These are phyloP conservation scores for Flaveria ramosissima DNA, from an alignment of 129 eudicot genomes.

Conservation along the genomic window DNA sequence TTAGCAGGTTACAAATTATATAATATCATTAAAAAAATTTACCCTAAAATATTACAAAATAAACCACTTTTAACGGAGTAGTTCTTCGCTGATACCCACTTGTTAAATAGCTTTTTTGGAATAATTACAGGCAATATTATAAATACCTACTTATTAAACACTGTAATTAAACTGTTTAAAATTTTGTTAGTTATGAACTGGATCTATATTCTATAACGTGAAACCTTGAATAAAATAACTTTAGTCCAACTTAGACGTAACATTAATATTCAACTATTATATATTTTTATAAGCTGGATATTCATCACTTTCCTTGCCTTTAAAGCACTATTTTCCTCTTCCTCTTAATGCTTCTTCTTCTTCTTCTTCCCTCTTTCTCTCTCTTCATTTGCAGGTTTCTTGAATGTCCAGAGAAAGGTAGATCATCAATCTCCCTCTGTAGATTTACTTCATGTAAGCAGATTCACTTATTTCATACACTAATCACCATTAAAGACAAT, in stretches of 20 bases:
- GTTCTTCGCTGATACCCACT: too few species aligned
- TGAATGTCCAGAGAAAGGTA: conserved; percentile 64
- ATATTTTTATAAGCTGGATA: conserved; percentile 15
- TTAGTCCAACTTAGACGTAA: conserved; percentile 40
- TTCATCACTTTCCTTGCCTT: conserved; percentile 51
- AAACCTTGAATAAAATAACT: conserved; percentile 18
- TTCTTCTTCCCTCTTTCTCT: conserved; percentile 17
- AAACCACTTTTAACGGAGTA: neutral
- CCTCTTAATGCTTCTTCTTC: conserved; percentile 44
- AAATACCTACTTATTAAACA: too few species aligned
- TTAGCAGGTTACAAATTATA: neutral
- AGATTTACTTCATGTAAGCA: conserved; percentile 27
- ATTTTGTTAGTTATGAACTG: conserved; percentile 17
- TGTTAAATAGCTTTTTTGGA: too few species aligned
- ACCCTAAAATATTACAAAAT: neutral
- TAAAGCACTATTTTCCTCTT: conserved; percentile 47
- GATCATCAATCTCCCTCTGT: conserved; percentile 24
- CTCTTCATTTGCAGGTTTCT: conserved; percentile 34
- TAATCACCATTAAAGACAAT: neutral
- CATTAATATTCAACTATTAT: conserved; percentile 24
- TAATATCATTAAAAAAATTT: neutral
- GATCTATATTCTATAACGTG: neutral
- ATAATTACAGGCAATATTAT: too few species aligned
- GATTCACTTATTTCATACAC: neutral
- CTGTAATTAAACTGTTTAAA: neutral